Evolutionary conservation across 371 early-diverging fungal genomes (phyloP), one percentile per base, ranked within the genome.

Genomic region (Apophysomyces trapeziformis): DNA sequence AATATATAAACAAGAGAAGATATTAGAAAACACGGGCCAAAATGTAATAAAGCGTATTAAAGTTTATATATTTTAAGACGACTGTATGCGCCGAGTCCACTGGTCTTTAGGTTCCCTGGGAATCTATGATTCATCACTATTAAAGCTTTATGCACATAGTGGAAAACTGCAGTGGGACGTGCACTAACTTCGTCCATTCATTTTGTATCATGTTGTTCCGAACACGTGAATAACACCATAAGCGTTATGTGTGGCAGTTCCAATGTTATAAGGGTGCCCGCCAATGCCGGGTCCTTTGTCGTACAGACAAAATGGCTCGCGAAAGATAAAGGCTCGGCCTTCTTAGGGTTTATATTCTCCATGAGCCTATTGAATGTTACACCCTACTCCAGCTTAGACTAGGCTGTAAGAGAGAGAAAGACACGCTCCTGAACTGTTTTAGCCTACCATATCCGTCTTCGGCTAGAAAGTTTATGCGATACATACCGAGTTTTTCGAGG

Each of bases 381-480:
- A 50, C 54, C 41, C 21, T 2, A 4, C 21, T 21, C 21, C 8
- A 50, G 54, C n/a, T 16, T 18, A 50, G 54, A 9, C 9, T 50
- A 9, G 54, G 32, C 32, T 26, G 2, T 2, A 26, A 26, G 32
- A 26, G 32, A 21, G 2, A 18, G 21, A 50, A 21, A 18, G 54
- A 21, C 54, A 50, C 21, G 54, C 32, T 50, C 54, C 54, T 50
- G 54, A 50, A 8, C 18, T 50, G 54, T 50, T 18, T 50, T 50
- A 26, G 54, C 32, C 32, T 26, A 26, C 32, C 32, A 26, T 26
- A 26, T 26, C 32, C 32, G 54, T 50, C 54, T 21, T 26, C 54
- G 54, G 54, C 54, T 50, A 18, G 54, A 50, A 18, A 50, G 54
- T 50, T 50, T 50, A 50, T 50, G 54, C 54, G 54, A 50, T 50